phyloP scores from a whole-genome alignment of 129 eudicot genomes.

The Artemisia tridentata region DNA sequence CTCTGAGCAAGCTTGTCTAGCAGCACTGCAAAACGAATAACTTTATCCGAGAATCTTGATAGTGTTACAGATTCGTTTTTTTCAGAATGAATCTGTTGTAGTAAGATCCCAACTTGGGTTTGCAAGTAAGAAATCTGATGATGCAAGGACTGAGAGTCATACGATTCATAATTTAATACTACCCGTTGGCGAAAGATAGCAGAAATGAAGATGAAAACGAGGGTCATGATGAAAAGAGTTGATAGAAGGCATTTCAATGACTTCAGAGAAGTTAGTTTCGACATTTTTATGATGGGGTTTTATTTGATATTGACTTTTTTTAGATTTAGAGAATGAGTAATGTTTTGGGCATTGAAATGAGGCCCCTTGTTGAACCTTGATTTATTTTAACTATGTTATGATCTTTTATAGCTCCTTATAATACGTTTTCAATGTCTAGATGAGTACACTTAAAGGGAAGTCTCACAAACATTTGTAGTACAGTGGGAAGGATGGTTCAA shows the following conservation, averaged over 20 bases:
- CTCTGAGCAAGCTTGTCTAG: slow-evolving; percentile 26
- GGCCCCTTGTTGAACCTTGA: slow-evolving; percentile 18
- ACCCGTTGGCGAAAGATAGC: slow-evolving; percentile 4
- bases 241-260: slow-evolving; percentile 26
- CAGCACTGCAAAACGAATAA: slow-evolving; percentile 15
- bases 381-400: not conserved
- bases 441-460: slow-evolving; percentile 5
- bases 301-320: not conserved
- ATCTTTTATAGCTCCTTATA: not conserved
- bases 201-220: slow-evolving; percentile 7
- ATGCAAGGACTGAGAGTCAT: slow-evolving; percentile 16
- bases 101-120: slow-evolving; percentile 23
- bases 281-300: slow-evolving; percentile 21
- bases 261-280: slow-evolving; percentile 21
- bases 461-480: not conserved
- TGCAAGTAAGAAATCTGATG: slow-evolving; percentile 28
- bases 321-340: not conserved
- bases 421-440: not conserved
- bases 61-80: not conserved
- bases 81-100: slow-evolving; percentile 21
- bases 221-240: slow-evolving; percentile 3
- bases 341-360: slow-evolving; percentile 21
- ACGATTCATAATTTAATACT: not conserved
- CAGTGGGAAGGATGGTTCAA: too few relatives aligned
- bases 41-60: slow-evolving; percentile 28